phyloP scores from a whole-genome alignment of 1,284 basidiomycete species.

The Fomitopsis betulina region DNA sequence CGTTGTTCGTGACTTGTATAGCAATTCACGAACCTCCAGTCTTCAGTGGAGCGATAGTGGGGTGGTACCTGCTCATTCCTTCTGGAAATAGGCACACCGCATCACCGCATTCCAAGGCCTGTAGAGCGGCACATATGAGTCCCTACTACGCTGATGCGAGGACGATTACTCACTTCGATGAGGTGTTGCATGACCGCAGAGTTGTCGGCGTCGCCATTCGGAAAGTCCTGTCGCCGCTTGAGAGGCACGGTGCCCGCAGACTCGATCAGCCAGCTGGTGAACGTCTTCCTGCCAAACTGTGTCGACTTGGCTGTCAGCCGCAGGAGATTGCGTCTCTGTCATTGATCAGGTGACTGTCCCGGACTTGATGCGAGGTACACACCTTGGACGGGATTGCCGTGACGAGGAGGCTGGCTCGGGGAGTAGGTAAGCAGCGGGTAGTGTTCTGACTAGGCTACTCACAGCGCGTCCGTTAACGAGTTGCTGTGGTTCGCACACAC shows the following conservation, averaged over 20 bases:
- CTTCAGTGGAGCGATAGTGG: conserved; percentile 77
- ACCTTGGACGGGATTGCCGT: conserved; percentile 67
- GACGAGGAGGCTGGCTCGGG: conserved; percentile 52
- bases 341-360: neutral
- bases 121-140: neutral
- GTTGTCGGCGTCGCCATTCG: conserved; percentile 57
- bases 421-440: neutral
- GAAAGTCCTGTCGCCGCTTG: conserved; percentile 67
- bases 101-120: conserved; percentile 76
- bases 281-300: conserved; percentile 75
- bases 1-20: neutral
- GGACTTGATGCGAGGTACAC: conserved; percentile 10
- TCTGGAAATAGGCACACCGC: conserved; percentile 82
- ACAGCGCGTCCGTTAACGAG: conserved; percentile 82
- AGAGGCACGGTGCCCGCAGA: conserved; percentile 81
- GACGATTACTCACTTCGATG: conserved; percentile 44
- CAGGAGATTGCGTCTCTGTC: conserved; percentile 66
- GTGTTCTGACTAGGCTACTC: conserved; percentile 24
- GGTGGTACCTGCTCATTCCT: conserved; percentile 79
- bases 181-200: conserved; percentile 61
- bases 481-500: conserved; percentile 83
- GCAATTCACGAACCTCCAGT: conserved; percentile 57
- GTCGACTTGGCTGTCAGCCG: conserved; percentile 83
- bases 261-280: conserved; percentile 87
- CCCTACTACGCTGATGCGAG: neutral